Conservation (phyloP, 495 filamentous ascomycete genomes). For the Penicillium silybi region DNA sequence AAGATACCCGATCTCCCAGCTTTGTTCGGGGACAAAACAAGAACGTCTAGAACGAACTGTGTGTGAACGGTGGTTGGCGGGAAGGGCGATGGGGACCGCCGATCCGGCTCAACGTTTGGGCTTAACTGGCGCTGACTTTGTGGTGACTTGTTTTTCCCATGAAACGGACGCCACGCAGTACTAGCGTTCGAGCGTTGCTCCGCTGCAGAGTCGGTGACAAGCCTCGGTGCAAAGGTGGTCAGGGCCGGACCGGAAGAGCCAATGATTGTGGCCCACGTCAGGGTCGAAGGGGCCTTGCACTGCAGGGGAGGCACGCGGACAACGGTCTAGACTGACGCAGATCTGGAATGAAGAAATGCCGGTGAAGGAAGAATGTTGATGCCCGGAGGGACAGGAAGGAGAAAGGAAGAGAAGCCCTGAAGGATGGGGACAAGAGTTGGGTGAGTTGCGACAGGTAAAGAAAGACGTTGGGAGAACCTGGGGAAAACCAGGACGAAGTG, state of each 20-base stretch:
- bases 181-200: constrained; percentile 8
- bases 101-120: constrained; percentile 32
- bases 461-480: constrained; percentile 1
- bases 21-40: constrained; percentile 20
- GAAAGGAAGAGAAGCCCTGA: background rate
- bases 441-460: background rate
- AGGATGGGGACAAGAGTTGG: constrained; percentile 1
- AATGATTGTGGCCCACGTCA: constrained; percentile 45
- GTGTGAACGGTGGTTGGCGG: constrained; percentile 24
- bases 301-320: constrained; percentile 25
- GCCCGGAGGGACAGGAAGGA: background rate
- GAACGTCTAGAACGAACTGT: constrained; percentile 38
- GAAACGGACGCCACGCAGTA: background rate
- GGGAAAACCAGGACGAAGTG: background rate
- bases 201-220: constrained; percentile 31
- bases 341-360: constrained; percentile 3
- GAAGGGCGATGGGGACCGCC: constrained; percentile 18
- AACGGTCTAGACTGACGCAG: constrained; percentile 19
- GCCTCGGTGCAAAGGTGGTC: constrained; percentile 25
- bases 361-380: constrained; percentile 1
- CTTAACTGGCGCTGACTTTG: constrained; percentile 8
- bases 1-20: background rate
- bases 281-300: constrained; percentile 20
- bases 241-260: constrained; percentile 29
- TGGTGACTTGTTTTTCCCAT: constrained; percentile 15